Evolutionary conservation across 2,329 filamentous ascomycete species (phyloP).

Genomic region (Leptographium procerum): DNA sequence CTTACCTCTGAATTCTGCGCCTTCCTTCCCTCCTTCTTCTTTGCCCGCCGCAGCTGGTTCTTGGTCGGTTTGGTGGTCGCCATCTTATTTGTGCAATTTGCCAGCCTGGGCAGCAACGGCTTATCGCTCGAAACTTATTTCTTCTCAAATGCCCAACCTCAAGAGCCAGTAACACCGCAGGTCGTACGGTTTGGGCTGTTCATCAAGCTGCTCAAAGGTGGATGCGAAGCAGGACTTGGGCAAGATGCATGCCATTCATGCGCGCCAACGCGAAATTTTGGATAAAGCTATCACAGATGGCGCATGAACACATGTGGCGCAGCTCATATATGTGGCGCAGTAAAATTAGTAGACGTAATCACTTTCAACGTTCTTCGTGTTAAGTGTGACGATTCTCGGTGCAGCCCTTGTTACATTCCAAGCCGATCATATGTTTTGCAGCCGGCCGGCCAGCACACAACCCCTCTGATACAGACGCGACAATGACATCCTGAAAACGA

Average conservation of each 20-base stretch:
- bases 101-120: not conserved
- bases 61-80: constrained; percentile 69
- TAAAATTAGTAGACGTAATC: not conserved
- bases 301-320: not conserved
- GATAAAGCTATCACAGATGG: not conserved
- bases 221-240: not conserved
- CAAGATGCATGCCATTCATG: not conserved
- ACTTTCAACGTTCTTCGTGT: not conserved
- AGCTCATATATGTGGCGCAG: not conserved
- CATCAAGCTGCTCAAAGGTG: not conserved
- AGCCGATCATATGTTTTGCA: not conserved
- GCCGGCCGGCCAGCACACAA: not conserved
- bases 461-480: not conserved
- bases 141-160: not conserved
- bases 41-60: constrained; percentile 84
- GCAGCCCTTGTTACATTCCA: not conserved
- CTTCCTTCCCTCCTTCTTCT: constrained; percentile 88
- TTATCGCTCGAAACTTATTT: not conserved
- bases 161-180: not conserved
- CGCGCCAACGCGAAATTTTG: constrained; percentile 6
- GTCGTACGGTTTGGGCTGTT: not conserved
- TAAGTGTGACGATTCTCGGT: not conserved
- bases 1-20: constrained; percentile 40
- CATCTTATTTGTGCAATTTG: constrained; percentile 31
- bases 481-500: constrained; percentile 7